Conservation (phyloP, 1,284 basidiomycete genomes). For the Malassezia obtusa region DNA sequence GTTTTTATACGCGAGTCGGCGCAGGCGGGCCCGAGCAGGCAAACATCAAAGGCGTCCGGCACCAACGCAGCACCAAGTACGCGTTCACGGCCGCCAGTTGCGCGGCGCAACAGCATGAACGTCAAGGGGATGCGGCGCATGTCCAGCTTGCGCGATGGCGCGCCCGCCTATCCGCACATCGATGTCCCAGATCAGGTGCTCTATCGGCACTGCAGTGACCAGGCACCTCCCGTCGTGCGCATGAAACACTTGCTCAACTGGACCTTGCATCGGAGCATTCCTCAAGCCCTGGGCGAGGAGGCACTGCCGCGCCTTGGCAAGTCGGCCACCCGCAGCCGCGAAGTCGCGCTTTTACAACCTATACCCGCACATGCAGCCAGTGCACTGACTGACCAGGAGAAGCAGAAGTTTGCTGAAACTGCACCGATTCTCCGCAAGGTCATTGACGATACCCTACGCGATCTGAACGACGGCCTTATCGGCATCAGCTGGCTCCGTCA, state of each 20-base stretch:
- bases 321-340: constrained; percentile 3
- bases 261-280: constrained; percentile 31
- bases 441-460: constrained; percentile 26
- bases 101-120: constrained; percentile 31
- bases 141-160: constrained; percentile 30
- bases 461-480: constrained; percentile 32
- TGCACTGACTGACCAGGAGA: constrained; percentile 23
- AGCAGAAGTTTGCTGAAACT: constrained; percentile 18
- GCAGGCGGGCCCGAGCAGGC: background rate
- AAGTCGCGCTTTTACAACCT: background rate
- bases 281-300: constrained; percentile 23
- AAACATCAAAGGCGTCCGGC: background rate
- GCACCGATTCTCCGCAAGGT: constrained; percentile 20
- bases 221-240: constrained; percentile 31
- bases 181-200: constrained; percentile 36
- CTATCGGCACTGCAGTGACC: constrained; percentile 33
- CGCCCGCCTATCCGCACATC: constrained; percentile 35
- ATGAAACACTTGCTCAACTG: constrained; percentile 35
- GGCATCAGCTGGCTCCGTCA: constrained; percentile 35
- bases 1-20: constrained; percentile 1
- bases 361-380: background rate
- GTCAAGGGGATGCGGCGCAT: constrained; percentile 32
- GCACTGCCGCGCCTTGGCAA: constrained; percentile 13
- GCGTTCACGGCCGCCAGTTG: constrained; percentile 7
- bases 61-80: background rate